Evolutionary conservation across 331 rosid species (phyloP).

Genomic region (Saraca asoca): DNA sequence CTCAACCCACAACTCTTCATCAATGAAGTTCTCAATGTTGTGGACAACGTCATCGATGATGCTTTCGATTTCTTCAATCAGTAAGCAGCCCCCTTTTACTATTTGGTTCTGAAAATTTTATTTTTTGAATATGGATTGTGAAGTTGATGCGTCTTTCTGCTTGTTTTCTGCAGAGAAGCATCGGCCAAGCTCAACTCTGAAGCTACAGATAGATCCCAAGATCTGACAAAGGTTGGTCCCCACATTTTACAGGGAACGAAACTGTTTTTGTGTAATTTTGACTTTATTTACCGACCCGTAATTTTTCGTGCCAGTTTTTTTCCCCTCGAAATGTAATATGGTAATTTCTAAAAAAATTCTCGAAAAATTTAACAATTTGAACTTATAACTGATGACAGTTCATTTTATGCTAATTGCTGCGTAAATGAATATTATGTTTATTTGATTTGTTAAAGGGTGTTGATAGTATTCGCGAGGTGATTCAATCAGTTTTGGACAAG

Average conservation of each 20-base stretch:
- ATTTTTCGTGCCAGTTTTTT: too few relatives aligned
- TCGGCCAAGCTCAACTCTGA: constrained; percentile 46
- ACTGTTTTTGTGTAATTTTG: too few relatives aligned
- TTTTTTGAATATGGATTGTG: too few relatives aligned
- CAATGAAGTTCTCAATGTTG: constrained; percentile 66
- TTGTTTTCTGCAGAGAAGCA: constrained; percentile 57
- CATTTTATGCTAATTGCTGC: neutral
- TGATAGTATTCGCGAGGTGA: constrained; percentile 40
- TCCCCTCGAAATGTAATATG: too few relatives aligned
- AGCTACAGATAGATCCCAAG: constrained; percentile 56
- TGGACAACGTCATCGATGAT: constrained; percentile 60
- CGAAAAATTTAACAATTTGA: neutral
- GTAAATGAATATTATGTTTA: neutral
- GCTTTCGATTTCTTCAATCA: constrained; percentile 64
- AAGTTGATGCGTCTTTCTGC: neutral
- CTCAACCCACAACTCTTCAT: constrained; percentile 78
- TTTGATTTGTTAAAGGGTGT: constrained; percentile 52
- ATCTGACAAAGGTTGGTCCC: constrained; percentile 53
- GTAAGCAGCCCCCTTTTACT: constrained; percentile 37
- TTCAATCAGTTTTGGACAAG: constrained; percentile 64
- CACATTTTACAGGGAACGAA: neutral
- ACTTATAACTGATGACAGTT: neutral
- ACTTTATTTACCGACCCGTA: too few relatives aligned
- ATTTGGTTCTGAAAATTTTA: neutral
- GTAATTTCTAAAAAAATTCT: too few relatives aligned